A percentile compares a stretch with the other conserved stretches of the same genome.
phyloP scores from a whole-genome alignment of 192 early-diverging fungal species.

The Rhizophagus clarus region DNA sequence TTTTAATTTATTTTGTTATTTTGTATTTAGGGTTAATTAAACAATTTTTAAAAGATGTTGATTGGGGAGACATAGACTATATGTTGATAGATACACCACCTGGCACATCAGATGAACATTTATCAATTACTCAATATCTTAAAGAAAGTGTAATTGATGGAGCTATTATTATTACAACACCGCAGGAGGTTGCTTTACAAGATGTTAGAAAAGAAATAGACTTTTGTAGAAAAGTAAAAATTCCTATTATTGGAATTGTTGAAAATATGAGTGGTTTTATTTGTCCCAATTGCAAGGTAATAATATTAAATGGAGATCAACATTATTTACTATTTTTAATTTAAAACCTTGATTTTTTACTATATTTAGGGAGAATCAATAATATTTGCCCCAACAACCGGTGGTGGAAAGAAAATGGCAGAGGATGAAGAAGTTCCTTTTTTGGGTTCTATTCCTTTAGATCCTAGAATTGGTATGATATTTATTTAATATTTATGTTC shows the following conservation, averaged over 20 bases:
- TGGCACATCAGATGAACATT: constrained; percentile 96
- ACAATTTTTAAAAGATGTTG: constrained; percentile 95
- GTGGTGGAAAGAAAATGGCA: constrained; percentile 69
- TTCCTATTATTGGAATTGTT: constrained; percentile 89
- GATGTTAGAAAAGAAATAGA: constrained; percentile 99
- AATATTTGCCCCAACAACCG: constrained; percentile 79
- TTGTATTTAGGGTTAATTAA: constrained; percentile 74
- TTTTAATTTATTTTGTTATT: neutral
- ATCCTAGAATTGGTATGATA: constrained; percentile 31
- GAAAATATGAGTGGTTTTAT: constrained; percentile 99
- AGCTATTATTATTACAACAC: constrained; percentile 91
- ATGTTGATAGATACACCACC: constrained; percentile 96
- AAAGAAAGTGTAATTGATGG: constrained; percentile 79
- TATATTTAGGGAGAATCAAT: constrained; percentile 57
- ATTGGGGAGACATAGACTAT: constrained; percentile 90
- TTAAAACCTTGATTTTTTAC: neutral
- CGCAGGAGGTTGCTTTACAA: constrained; percentile 82
- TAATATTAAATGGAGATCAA: neutral
- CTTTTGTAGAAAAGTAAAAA: constrained; percentile 90
- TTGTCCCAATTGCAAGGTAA: constrained; percentile 82
- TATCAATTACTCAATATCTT: constrained; percentile 82
- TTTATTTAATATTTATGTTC: neutral
- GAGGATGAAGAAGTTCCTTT: constrained; percentile 63
- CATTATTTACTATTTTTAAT: neutral
- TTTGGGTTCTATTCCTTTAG: constrained; percentile 51